These are phyloP conservation scores for Pogostemon cablin DNA, from an alignment of 257 asterid species.

Conservation along the genomic window DNA sequence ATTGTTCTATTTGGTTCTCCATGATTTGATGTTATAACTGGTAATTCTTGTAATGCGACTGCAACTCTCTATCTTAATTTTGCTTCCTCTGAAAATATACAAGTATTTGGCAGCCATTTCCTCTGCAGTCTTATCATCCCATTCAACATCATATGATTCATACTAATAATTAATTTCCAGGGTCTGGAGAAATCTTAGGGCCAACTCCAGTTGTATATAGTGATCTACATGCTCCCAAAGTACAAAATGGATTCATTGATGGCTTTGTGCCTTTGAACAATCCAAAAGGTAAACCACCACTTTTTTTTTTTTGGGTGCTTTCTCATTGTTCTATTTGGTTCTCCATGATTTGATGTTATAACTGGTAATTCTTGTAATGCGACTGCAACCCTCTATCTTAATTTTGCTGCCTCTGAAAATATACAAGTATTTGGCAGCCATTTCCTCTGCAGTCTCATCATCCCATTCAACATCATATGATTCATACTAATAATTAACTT, in stretches of 20 bases:
- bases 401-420: constrained; percentile 21
- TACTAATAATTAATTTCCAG: constrained; percentile 31
- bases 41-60: constrained; percentile 5
- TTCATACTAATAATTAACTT: background rate
- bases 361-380: constrained; percentile 5
- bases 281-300: constrained; percentile 36
- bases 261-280: constrained; percentile 31
- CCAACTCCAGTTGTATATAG: constrained; percentile 33
- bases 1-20: background rate
- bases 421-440: constrained; percentile 18
- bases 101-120: constrained; percentile 24
- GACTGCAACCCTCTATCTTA: background rate
- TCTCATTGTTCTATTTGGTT: background rate
- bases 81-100: constrained; percentile 22
- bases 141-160: constrained; percentile 1
- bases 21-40: constrained; percentile 11
- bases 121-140: background rate
- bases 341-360: constrained; percentile 5
- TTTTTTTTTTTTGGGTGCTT: background rate
- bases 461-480: background rate
- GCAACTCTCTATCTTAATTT: background rate
- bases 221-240: constrained; percentile 34
- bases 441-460: constrained; percentile 4
- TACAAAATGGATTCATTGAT: constrained; percentile 30
- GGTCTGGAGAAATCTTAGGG: constrained; percentile 34